Evolutionary conservation across 768 basidiomycete species (phyloP), one percentile per base, ranked within the genome.

Genomic region (Serendipita vermifera): DNA sequence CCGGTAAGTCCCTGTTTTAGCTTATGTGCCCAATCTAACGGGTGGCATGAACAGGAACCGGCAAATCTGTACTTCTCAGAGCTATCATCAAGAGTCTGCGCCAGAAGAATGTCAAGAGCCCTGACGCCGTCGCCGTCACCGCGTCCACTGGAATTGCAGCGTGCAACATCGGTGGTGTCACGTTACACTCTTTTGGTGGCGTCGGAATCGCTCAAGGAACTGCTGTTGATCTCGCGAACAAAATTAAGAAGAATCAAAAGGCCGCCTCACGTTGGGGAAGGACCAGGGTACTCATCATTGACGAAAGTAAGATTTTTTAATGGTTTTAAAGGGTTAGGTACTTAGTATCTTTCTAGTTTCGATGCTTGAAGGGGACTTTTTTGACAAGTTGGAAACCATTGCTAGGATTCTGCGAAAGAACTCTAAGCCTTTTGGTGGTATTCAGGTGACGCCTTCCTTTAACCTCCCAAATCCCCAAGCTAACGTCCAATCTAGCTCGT

Each of bases 71-170:
- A 24, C 77, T 98, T 2, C 75, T 98, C 15, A 79, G 92, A 14
- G 89, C 93, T 68, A 93, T 97, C 46, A 96, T 97, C 66, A 77
- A 78, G 62, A 70, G 75, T 1, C 72, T 99, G 54, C 77, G 73
- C 41, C 79, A 73, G 63, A 80, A 74, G 60, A 69, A 77, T 64
- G 57, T 59, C 9, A 83, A 71, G 55, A 65, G 72, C 1, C 67
- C 72, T 0, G 89, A 93, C 66, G 83, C 84, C 0, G 79, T 98
- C 20, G 93, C 91, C 9, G 80, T 99, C 58, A 97, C 94, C 2
- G 96, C 96, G 6, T 91, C 91, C 3, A 97, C 93, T 22, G 92
- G 86, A 39, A 96, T 98, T 62, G 94, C 94, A 5, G 94, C 94
- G 3, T 96, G 92, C 68, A 97, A 99, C 62, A 92, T 99, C 51